Evolutionary conservation across 169 alveolate species (phyloP).

Genomic region (Prorocentrum cordatum): DNA sequence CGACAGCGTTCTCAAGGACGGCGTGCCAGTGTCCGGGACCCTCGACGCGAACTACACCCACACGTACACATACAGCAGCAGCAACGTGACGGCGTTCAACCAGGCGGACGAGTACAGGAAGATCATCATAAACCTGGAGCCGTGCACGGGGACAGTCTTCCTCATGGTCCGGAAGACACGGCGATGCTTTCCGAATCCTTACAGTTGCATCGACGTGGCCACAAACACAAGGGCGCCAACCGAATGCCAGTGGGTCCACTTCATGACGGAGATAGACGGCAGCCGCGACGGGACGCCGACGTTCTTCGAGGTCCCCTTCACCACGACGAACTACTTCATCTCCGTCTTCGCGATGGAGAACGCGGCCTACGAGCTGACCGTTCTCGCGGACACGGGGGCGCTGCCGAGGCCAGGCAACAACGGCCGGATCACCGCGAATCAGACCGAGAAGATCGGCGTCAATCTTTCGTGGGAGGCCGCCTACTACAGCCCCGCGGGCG

Average conservation of each 20-base stretch:
- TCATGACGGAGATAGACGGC: not conserved
- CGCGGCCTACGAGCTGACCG: not conserved
- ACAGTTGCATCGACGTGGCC: not conserved
- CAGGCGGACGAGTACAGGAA: not conserved
- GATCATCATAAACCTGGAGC: constrained; percentile 7
- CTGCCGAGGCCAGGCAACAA: not conserved
- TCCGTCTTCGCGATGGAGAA: not conserved
- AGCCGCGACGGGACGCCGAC: constrained; percentile 31
- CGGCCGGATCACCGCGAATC: not conserved
- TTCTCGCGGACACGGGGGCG: not conserved
- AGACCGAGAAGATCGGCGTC: not conserved
- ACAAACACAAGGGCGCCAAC: too few relatives aligned
- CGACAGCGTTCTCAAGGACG: too few relatives aligned
- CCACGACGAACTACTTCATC: not conserved
- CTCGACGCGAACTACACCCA: too few relatives aligned
- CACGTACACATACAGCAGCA: not conserved
- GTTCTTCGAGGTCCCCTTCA: constrained; percentile 21
- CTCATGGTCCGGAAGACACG: constrained; percentile 7
- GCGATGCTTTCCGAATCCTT: constrained; percentile 23
- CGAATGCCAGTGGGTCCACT: not conserved
- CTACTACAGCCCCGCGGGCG: not conserved
- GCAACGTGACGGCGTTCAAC: not conserved
- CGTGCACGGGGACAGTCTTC: constrained; percentile 22
- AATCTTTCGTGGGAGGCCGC: not conserved
- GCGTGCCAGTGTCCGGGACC: too few relatives aligned